Percentiles rank a stretch among this genome's conserved stretches.
phyloP scores from a whole-genome alignment of 2,329 filamentous ascomycete species.

The Pestalotiopsis sp. region DNA sequence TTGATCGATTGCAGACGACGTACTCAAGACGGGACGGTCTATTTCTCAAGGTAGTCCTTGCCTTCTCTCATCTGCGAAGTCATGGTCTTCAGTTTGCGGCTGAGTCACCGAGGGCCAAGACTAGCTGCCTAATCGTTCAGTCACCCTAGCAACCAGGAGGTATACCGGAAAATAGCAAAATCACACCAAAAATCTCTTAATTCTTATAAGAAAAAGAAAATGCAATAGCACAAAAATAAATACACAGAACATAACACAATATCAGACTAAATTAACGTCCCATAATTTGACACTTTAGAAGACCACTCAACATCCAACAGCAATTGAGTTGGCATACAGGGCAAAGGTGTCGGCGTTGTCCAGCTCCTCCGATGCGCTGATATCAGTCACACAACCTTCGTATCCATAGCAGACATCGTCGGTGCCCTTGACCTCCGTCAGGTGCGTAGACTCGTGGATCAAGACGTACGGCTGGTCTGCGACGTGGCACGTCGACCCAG shows the following conservation, averaged over 20 bases:
- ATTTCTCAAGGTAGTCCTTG: background rate
- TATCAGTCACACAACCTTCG: background rate
- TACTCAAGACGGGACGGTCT: background rate
- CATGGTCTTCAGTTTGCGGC: background rate
- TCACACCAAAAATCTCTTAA: no score
- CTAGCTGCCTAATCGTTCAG: background rate
- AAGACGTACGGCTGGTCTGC: background rate
- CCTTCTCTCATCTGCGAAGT: background rate
- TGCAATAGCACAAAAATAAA: no score
- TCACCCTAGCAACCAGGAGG: background rate
- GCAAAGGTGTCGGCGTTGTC: background rate
- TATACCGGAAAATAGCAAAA: no score
- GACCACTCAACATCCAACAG: background rate
- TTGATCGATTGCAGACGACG: background rate
- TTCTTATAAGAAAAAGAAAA: no score
- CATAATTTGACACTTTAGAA: no score
- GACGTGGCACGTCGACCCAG: background rate
- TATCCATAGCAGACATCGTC: background rate
- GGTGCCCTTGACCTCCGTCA: background rate
- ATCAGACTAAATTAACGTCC: no score
- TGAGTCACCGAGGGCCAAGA: background rate
- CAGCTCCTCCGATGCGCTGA: background rate
- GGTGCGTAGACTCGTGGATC: background rate
- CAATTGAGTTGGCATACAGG: background rate
- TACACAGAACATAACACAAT: no score